These are phyloP conservation scores for Paramecium octaurelia DNA, from an alignment of 73 alveolate species.

Conservation along the genomic window DNA sequence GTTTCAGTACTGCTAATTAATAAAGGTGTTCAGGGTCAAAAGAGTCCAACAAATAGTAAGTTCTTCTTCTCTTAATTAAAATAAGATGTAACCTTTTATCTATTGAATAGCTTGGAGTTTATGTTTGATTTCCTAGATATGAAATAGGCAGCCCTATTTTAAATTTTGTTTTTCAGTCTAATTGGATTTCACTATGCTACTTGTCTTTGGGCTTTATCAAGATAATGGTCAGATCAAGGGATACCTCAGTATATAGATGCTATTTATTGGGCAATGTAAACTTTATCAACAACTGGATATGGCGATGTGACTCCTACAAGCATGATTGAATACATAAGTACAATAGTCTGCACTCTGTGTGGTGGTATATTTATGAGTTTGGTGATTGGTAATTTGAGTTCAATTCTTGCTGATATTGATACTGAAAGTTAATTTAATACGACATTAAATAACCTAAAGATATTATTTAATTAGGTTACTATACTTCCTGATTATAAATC, in stretches of 20 bases:
- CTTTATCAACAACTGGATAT: constrained; percentile 79
- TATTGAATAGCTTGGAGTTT: background rate
- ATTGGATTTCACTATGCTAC: background rate
- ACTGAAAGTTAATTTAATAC: background rate
- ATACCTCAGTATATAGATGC: constrained; percentile 52
- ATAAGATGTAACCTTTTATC: background rate
- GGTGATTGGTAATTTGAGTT: constrained; percentile 71
- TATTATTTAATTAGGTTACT: background rate
- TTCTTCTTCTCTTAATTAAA: background rate
- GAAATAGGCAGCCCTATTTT: background rate
- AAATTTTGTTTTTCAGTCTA: background rate
- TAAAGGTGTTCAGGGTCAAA: background rate
- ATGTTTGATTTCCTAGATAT: background rate
- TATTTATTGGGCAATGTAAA: constrained; percentile 69
- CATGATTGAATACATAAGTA: constrained; percentile 50
- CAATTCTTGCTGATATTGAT: background rate
- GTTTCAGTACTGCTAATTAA: background rate
- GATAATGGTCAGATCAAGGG: background rate
- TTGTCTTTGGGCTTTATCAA: constrained; percentile 18
- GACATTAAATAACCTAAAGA: background rate
- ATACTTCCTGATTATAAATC: background rate
- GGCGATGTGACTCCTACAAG: constrained; percentile 70
- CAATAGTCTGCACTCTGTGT: constrained; percentile 69
- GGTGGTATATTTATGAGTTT: constrained; percentile 76
- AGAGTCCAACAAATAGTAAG: background rate